Evolutionary conservation across 202 grass and related monocot genomes (phyloP).

Genomic region (Eragrostis tef): DNA sequence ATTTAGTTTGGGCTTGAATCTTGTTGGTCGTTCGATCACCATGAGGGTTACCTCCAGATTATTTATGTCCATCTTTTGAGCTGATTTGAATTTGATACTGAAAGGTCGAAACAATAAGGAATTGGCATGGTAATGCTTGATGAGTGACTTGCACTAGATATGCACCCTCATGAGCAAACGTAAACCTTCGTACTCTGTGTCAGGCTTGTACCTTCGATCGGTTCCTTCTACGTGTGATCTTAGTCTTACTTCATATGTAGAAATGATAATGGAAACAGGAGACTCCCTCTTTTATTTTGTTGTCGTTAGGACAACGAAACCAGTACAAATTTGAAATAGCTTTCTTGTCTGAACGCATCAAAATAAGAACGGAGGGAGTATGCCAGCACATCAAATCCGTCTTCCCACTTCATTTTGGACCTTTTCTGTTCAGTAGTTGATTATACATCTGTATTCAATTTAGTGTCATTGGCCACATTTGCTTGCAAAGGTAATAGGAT

Average conservation of each 20-base stretch:
- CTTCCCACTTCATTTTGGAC: background rate
- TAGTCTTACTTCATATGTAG: background rate
- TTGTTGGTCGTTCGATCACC: background rate
- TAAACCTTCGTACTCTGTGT: background rate
- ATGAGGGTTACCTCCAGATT: background rate
- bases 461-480: background rate
- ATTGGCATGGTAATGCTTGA: background rate
- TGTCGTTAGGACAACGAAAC: too few species aligned
- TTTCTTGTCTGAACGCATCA: too few species aligned
- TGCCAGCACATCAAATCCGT: background rate
- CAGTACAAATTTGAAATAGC: too few species aligned
- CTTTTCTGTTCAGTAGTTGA: background rate
- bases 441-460: background rate
- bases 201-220: background rate
- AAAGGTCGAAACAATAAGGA: background rate
- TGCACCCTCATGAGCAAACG: background rate
- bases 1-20: background rate
- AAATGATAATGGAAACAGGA: background rate
- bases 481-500: background rate
- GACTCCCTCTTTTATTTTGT: background rate
- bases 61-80: slow-evolving; percentile 15
- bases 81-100: background rate
- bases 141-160: background rate
- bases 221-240: background rate
- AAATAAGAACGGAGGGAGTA: background rate